These are phyloP conservation scores for Cryphonectria radicalis DNA, from an alignment of 2,329 filamentous ascomycete genomes.

Conservation along the genomic window DNA sequence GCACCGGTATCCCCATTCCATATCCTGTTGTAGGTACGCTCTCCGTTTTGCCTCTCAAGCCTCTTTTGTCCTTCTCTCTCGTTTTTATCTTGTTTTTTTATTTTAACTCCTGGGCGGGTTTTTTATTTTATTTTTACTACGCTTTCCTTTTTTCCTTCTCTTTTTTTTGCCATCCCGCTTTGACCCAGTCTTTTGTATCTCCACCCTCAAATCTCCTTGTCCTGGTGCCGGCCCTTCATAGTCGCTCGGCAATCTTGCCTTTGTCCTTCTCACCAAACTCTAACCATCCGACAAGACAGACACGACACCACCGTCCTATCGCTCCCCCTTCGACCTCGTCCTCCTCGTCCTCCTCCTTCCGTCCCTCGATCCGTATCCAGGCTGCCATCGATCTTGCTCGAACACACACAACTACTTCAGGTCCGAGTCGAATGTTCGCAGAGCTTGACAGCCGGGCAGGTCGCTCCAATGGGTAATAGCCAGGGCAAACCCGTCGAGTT, in stretches of 20 bases:
- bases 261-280: slow-evolving; percentile 1
- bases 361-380: background rate
- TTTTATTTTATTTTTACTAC: background rate
- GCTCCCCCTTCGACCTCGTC: background rate
- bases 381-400: slow-evolving; percentile 1
- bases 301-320: slow-evolving; percentile 2
- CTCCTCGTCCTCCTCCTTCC: background rate
- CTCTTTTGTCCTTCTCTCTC: background rate
- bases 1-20: background rate
- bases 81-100: background rate
- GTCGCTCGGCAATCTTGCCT: slow-evolving; percentile 1
- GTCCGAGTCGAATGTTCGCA: slow-evolving; percentile 21
- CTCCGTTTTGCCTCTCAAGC: background rate
- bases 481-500: slow-evolving; percentile 92
- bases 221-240: slow-evolving; percentile 6
- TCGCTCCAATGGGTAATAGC: slow-evolving; percentile 79
- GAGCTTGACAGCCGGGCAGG: slow-evolving; percentile 28
- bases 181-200: slow-evolving; percentile 13
- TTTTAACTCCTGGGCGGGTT: no score
- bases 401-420: background rate
- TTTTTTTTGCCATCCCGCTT: background rate
- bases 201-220: slow-evolving; percentile 14
- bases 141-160: background rate
- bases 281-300: slow-evolving; percentile 6
- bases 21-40: background rate